Percentiles rank a stretch among this genome's conserved stretches.
These are phyloP conservation scores for Lasiosphaeris hirsuta DNA, from an alignment of 495 filamentous ascomycete genomes.

Conservation along the genomic window DNA sequence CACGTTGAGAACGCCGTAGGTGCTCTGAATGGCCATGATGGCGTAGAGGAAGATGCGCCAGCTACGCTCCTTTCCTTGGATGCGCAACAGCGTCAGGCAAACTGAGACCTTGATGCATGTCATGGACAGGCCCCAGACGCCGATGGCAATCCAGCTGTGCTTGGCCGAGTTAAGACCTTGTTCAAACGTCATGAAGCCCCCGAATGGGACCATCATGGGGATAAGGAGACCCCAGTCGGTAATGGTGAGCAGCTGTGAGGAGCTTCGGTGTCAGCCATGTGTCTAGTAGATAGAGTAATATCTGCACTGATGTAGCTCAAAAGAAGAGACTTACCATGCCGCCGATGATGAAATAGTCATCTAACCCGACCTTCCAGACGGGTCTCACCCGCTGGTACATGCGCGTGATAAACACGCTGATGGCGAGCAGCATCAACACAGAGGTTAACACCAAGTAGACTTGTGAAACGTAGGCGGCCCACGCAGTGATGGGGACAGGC, in stretches of 20 bases:
- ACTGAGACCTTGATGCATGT: slow-evolving; percentile 29
- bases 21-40: slow-evolving; percentile 46
- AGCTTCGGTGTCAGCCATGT: slow-evolving; percentile 1
- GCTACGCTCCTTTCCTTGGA: slow-evolving; percentile 32
- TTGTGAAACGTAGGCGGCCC: slow-evolving; percentile 19
- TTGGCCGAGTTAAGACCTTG: slow-evolving; percentile 11
- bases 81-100: slow-evolving; percentile 25
- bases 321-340: slow-evolving; percentile 20
- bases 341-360: slow-evolving; percentile 23
- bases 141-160: slow-evolving; percentile 25
- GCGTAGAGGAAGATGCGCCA: slow-evolving; percentile 53
- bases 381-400: slow-evolving; percentile 24
- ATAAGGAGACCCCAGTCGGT: slow-evolving; percentile 21
- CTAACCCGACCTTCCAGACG: slow-evolving; percentile 26
- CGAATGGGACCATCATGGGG: slow-evolving; percentile 13
- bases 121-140: slow-evolving; percentile 28
- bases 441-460: slow-evolving; percentile 19
- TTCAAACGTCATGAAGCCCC: slow-evolving; percentile 10
- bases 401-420: slow-evolving; percentile 18
- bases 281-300: too few species aligned
- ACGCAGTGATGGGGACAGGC: slow-evolving; percentile 3
- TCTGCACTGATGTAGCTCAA: not conserved
- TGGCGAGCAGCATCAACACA: slow-evolving; percentile 15
- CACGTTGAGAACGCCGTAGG: slow-evolving; percentile 49
- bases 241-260: slow-evolving; percentile 17